Conservation (phyloP, 805 yeast species). For the Teunomyces funiuensis region DNA sequence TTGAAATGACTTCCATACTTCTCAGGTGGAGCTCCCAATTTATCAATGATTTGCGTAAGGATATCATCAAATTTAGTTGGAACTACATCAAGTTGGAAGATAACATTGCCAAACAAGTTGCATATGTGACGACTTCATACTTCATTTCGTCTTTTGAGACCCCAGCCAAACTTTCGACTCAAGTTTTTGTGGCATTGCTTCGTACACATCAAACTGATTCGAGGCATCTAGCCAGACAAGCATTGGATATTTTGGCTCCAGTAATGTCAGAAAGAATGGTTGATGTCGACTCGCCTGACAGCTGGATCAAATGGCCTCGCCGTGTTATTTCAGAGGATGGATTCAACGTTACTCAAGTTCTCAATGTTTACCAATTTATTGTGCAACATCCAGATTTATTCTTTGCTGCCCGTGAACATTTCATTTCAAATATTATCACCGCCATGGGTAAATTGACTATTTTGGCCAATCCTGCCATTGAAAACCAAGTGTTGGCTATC, state of each 20-base stretch:
- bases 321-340: conserved; percentile 90
- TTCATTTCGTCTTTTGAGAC: conserved; percentile 88
- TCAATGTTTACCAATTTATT: conserved; percentile 84
- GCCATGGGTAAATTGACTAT: conserved; percentile 91
- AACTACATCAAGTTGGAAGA: conserved; percentile 88
- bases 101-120: conserved; percentile 84
- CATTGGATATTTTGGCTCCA: conserved; percentile 85
- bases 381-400: conserved; percentile 83
- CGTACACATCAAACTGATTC: conserved; percentile 86
- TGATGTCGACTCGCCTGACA: conserved; percentile 51
- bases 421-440: conserved; percentile 81
- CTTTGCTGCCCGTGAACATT: conserved; percentile 83
- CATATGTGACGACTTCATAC: conserved; percentile 82
- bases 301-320: conserved; percentile 94
- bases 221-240: conserved; percentile 77
- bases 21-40: conserved; percentile 64
- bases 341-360: conserved; percentile 78
- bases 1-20: conserved; percentile 78
- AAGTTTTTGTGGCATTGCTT: conserved; percentile 85
- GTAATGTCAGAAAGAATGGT: conserved; percentile 70
- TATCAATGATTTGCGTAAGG: conserved; percentile 67
- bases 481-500: conserved; percentile 81
- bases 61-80: conserved; percentile 93
- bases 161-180: conserved; percentile 84
- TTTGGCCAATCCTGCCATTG: conserved; percentile 71